These are phyloP conservation scores for Blastobotrys americana DNA, from an alignment of 805 yeast species.

Conservation along the genomic window DNA sequence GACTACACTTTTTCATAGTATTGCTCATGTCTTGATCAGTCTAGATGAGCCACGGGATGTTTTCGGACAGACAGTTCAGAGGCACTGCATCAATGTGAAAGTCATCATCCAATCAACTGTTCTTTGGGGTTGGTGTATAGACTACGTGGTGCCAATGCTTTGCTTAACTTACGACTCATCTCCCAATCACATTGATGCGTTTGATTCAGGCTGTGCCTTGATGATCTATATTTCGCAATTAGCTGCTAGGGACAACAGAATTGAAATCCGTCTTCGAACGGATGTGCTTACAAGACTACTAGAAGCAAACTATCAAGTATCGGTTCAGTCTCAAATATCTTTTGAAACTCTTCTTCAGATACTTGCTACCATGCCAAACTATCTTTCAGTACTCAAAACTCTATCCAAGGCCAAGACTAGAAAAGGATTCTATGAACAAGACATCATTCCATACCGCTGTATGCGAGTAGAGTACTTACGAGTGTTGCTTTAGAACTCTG, in stretches of 20 bases:
- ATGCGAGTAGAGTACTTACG: constrained; percentile 14
- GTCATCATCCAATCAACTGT: constrained; percentile 1
- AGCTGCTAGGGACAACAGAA: background rate
- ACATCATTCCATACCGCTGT: constrained; percentile 8
- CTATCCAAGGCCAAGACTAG: constrained; percentile 7
- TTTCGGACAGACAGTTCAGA: constrained; percentile 3
- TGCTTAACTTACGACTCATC: constrained; percentile 2
- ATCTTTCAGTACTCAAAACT: background rate
- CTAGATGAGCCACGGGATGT: background rate
- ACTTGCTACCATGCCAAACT: constrained; percentile 5
- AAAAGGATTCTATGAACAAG: constrained; percentile 4
- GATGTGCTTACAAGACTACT: constrained; percentile 7
- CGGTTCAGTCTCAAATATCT: constrained; percentile 11
- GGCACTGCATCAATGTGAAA: background rate
- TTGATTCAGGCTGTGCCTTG: constrained; percentile 12
- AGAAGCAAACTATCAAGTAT: constrained; percentile 2
- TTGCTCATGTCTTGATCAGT: background rate
- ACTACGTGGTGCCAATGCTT: constrained; percentile 9
- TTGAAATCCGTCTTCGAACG: constrained; percentile 1
- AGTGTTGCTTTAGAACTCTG: constrained; percentile 5
- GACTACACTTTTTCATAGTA: background rate
- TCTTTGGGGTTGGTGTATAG: constrained; percentile 8
- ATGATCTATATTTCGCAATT: constrained; percentile 3
- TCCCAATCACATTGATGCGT: constrained; percentile 11
- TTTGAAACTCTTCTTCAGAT: constrained; percentile 12